Evolutionary conservation across 83 land plant genomes (phyloP), one percentile per base, ranked within the genome.

Genomic region (Picea abies): DNA sequence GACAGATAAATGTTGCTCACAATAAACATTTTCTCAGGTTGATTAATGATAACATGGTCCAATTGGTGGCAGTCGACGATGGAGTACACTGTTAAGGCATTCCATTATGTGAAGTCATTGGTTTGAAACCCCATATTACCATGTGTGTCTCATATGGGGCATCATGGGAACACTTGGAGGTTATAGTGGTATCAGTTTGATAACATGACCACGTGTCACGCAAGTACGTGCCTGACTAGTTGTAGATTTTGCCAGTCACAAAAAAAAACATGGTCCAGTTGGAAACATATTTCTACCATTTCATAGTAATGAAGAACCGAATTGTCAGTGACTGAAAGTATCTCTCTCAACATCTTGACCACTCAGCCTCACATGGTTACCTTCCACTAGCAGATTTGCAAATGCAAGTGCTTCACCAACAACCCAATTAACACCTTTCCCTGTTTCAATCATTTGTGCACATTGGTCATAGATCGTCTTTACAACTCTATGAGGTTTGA

Each of bases 331-430:
- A 82, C 98, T 95, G 84, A 97, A 97, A 25, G 99, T 97, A 73
- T 98, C 99, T 82, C 99, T 87, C 85, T 96, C 99, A 47, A 97
- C 99, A 91, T 97, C 99, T 85, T 97, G 98, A 70, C 99, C 99
- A 84, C 98, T 97, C 83, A 97, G 84, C 11, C 99, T 84, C 37
- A 97, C 98, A 86, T 95, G 98, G 81, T 95, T 94, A 11, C 97
- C 98, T 86, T 97, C 99, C 3, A 91, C 93, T 3, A 97, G 84
- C 69, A 97, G 89, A 8, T 98, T 97, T 19, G 97, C 99, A 90
- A 95, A 97, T 22, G 99, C 98, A 82, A 97, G 94, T 60, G 99
- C 95, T 84, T 97, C 99, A 17, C 91, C 99, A 63, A 94, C 86
- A 22, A 97, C 99, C 99, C 99, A 97, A 81, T 97, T 97, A 56